Base-by-base conservation (phyloP, 257 asterid genomes). In the Lycium ferocissimum region DNA sequence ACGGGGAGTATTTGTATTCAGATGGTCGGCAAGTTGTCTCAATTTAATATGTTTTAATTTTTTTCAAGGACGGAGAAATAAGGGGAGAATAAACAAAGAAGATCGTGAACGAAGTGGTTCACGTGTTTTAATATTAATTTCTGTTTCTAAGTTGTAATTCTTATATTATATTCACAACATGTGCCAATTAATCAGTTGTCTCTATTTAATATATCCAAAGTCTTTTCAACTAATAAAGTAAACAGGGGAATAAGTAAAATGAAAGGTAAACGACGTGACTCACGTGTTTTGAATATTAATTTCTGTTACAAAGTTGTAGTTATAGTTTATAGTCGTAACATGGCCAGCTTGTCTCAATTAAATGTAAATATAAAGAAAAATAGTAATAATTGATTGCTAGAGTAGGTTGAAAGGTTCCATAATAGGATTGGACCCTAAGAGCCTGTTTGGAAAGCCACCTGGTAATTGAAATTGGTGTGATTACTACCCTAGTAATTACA, bases 271-370 rank as follows among this genome's bases (percentile, higher is more conserved):
- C 47, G 33, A 78, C 82, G 82, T 53, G 65, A 78, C 22, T 78
- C 82, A 78, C 65, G 82, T 53, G 65, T 53, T 53, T 14, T 51
- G 22, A 13, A 9, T 78, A 76, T 3, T 76, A 76, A 13, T 22
- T 12, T 13, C 6, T 22, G 11, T 12, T 49, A 11, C 62, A 75
- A 22, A 75, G 20, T 22, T 75, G 45, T 22, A 76, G 12, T 76
- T 51, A 51, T 76, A 76, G 45, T 26, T 49, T 22, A 22, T 49
- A 22, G 59, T 76, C 15, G 9, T 51, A 76, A 13, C 81, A 76
- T 76, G 82, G 63, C 63, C 63, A 51, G 63, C 45, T 76, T 76
- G 82, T 76, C 82, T 22, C 13, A 12, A 26, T 51, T 22, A 13
- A 17, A 0, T 10, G 22, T 75, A 20, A 22, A 73, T 47, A 73